Evolutionary conservation across 257 asterid species (phyloP).

Genomic region (Ophiorrhiza pumila): DNA sequence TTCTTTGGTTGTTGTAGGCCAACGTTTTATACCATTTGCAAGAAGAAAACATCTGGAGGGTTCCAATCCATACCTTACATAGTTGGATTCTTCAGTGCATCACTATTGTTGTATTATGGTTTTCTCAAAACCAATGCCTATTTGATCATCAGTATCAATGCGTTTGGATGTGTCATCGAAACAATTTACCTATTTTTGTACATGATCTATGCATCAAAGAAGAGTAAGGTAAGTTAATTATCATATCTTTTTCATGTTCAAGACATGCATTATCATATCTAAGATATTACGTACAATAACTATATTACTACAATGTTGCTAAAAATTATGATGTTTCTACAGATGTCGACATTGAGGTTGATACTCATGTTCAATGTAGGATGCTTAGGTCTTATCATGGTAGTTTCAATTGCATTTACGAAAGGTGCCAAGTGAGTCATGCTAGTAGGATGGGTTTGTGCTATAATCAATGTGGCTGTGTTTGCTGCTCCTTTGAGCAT

Average conservation of each 20-base stretch:
- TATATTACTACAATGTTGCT: too few relatives aligned
- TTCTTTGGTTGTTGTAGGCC: slow-evolving; percentile 55
- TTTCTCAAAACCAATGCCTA: slow-evolving; percentile 47
- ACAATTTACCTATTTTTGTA: slow-evolving; percentile 38
- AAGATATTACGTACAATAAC: too few relatives aligned
- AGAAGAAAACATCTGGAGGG: slow-evolving; percentile 63
- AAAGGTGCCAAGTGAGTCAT: slow-evolving; percentile 41
- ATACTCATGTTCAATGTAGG: slow-evolving; percentile 43
- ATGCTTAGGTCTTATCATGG: slow-evolving; percentile 39
- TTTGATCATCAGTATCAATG: slow-evolving; percentile 57
- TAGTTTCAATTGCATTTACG: slow-evolving; percentile 30
- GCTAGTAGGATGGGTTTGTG: slow-evolving; percentile 70
- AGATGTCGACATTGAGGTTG: slow-evolving; percentile 40
- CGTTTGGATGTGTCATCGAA: slow-evolving; percentile 51
- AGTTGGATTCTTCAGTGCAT: slow-evolving; percentile 63
- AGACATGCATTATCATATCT: neutral
- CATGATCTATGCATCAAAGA: slow-evolving; percentile 42
- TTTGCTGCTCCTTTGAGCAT: slow-evolving; percentile 73
- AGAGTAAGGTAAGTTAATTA: slow-evolving; percentile 37
- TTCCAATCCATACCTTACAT: slow-evolving; percentile 56
- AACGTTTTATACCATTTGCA: slow-evolving; percentile 55
- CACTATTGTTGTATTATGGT: slow-evolving; percentile 56
- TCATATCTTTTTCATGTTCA: too few relatives aligned
- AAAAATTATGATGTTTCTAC: slow-evolving; percentile 7
- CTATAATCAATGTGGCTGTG: slow-evolving; percentile 53